These are phyloP conservation scores for Zarea fungicola DNA, from an alignment of 2,329 filamentous ascomycete species.

Conservation along the genomic window DNA sequence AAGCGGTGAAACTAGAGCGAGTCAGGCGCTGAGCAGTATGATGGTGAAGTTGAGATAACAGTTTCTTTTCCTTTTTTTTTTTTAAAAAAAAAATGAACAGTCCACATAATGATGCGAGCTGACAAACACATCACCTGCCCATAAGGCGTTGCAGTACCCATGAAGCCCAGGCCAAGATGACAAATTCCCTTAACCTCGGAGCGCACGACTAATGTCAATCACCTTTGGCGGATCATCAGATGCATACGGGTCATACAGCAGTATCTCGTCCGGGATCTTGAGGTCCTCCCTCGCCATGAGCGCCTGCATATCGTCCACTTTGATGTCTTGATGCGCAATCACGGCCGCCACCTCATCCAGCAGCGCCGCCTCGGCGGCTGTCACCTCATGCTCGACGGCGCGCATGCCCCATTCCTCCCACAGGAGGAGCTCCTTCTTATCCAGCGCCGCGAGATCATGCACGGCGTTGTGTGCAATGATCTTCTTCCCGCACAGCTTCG, in stretches of 20 bases:
- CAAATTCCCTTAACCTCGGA: no score
- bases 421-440: constrained; percentile 9
- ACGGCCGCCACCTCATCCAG: neutral
- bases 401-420: constrained; percentile 6
- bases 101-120: no score
- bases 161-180: no score
- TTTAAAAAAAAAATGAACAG: no score
- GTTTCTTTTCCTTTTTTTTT: no score
- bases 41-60: no score
- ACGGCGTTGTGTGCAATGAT: constrained; percentile 3
- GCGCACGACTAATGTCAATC: neutral
- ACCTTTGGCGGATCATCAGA: neutral
- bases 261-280: neutral
- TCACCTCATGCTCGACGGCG: neutral
- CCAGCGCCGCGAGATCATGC: constrained; percentile 4
- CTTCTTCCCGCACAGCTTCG: neutral
- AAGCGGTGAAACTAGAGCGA: no score
- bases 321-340: neutral
- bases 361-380: neutral
- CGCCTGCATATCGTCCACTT: neutral
- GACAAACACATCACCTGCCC: no score
- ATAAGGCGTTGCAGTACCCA: no score
- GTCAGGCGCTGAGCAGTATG: no score
- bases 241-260: constrained; percentile 3
- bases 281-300: neutral